Conservation (phyloP, 2,329 filamentous ascomycete genomes). For the Lachnum nothofagi region DNA sequence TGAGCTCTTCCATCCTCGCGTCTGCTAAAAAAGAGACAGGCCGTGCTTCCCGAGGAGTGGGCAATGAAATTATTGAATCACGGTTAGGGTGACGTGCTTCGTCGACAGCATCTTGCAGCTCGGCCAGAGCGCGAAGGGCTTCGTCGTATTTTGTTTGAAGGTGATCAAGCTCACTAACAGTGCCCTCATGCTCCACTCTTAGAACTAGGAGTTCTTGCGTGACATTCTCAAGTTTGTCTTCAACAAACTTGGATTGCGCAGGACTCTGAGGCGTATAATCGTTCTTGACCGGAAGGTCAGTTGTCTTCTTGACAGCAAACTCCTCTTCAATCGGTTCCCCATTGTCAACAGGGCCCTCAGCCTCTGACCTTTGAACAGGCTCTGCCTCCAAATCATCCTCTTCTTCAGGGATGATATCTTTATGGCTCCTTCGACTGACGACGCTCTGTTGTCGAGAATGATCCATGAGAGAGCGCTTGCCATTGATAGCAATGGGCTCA, state of each 20-base stretch:
- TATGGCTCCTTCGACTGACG: conserved; percentile 50
- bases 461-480: conserved; percentile 43
- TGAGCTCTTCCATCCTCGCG: conserved; percentile 64
- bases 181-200: conserved; percentile 82
- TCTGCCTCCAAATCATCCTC: conserved; percentile 22
- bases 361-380: conserved; percentile 21
- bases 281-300: conserved; percentile 29
- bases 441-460: conserved; percentile 52
- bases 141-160: conserved; percentile 89
- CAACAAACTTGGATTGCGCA: conserved; percentile 78
- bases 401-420: conserved; percentile 44
- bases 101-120: conserved; percentile 79
- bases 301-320: conserved; percentile 25
- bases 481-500: conserved; percentile 36
- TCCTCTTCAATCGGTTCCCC: conserved; percentile 37
- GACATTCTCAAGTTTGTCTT: conserved; percentile 86
- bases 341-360: conserved; percentile 31
- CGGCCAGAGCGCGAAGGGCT: conserved; percentile 72
- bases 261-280: conserved; percentile 53
- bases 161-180: conserved; percentile 72
- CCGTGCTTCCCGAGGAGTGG: conserved; percentile 48
- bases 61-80: conserved; percentile 51
- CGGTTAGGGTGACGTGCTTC: conserved; percentile 64
- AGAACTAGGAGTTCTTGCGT: conserved; percentile 89
- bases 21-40: conserved; percentile 83